These are phyloP conservation scores for Fusarium sacchari DNA, from an alignment of 2,329 filamentous ascomycete species.

Conservation along the genomic window DNA sequence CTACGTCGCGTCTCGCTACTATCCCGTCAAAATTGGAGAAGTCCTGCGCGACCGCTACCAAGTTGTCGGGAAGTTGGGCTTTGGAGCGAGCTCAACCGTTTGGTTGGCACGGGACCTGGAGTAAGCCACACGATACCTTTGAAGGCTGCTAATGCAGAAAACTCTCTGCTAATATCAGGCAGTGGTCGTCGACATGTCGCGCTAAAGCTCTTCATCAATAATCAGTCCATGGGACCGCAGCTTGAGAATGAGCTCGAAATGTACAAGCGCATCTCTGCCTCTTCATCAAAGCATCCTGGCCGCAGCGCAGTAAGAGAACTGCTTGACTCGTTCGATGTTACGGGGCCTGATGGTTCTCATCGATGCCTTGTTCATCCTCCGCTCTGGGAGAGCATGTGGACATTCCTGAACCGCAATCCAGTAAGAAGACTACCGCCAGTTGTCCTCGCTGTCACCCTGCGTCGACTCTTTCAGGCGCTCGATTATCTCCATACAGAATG, in stretches of 20 bases:
- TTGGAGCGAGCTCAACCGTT: conserved; percentile 53
- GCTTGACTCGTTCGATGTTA: conserved; percentile 52
- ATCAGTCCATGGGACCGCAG: conserved; percentile 37
- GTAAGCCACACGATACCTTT: conserved; percentile 1
- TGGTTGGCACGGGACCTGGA: conserved; percentile 52
- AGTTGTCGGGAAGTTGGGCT: conserved; percentile 54
- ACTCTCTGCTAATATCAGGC: neutral
- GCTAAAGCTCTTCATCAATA: conserved; percentile 47
- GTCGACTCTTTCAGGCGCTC: conserved; percentile 54
- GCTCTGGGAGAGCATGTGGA: conserved; percentile 54
- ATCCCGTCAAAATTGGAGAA: conserved; percentile 39
- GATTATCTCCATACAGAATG: conserved; percentile 60
- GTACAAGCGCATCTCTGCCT: conserved; percentile 52
- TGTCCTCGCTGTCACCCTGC: conserved; percentile 50
- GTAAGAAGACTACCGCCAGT: conserved; percentile 48
- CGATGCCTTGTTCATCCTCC: conserved; percentile 53
- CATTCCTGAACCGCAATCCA: conserved; percentile 54
- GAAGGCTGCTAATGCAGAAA: no score
- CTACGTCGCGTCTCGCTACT: conserved; percentile 39
- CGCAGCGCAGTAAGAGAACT: conserved; percentile 45
- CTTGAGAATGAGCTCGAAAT: conserved; percentile 53
- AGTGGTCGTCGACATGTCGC: conserved; percentile 47
- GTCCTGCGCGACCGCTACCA: conserved; percentile 46
- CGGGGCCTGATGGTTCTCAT: conserved; percentile 49
- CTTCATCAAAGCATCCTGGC: conserved; percentile 46